A percentile compares a stretch with the other conserved stretches of the same genome.
Evolutionary conservation across 176 grass and related monocot genomes (phyloP).

Genomic region (Cenchrus fungigraminus): DNA sequence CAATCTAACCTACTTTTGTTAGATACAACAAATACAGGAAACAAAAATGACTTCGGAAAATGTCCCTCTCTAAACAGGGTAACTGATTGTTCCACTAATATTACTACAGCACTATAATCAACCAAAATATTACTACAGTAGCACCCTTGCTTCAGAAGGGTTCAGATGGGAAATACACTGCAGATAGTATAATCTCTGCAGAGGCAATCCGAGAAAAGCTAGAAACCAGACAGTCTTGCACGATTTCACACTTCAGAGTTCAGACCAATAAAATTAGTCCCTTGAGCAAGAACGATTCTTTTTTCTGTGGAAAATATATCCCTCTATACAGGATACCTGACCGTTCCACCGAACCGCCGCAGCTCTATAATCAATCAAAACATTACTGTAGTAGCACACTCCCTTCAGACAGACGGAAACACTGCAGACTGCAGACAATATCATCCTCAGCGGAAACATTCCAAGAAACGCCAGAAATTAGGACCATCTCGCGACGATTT

Average conservation of each 20-base stretch:
- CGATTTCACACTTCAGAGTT: background rate
- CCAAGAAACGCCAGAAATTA: background rate
- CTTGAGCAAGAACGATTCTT: background rate
- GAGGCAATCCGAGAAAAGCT: background rate
- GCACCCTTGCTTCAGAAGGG: background rate
- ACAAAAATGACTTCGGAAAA: background rate
- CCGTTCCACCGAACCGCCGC: background rate
- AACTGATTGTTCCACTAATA: background rate
- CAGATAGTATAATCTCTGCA: background rate
- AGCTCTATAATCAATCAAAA: background rate
- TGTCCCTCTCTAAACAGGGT: background rate
- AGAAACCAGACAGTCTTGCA: background rate
- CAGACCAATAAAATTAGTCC: background rate
- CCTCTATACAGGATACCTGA: background rate
- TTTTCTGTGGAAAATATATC: background rate
- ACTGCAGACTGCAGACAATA: background rate
- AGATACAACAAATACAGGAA: background rate
- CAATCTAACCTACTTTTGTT: background rate
- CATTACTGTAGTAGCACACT: background rate
- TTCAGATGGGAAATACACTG: background rate
- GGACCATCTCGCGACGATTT: background rate
- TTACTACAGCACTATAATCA: too few species aligned
- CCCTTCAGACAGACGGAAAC: background rate
- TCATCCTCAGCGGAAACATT: background rate
- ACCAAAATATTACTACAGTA: background rate